Conservation (phyloP, 2,329 filamentous ascomycete genomes). For the Plectosphaerella cucumerina region DNA sequence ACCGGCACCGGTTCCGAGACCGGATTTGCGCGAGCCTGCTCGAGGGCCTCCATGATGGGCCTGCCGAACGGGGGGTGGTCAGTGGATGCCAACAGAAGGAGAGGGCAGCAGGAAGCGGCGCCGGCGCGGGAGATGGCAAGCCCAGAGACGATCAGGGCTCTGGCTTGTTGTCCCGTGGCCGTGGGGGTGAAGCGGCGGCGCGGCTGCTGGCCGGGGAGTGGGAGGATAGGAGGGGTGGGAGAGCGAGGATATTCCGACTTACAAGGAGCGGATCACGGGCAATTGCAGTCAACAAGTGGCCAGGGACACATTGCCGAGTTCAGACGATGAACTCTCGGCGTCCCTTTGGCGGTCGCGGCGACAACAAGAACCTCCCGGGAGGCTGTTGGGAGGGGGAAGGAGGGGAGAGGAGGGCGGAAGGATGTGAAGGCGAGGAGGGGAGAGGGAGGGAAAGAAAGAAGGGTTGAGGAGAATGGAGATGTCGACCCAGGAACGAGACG, state of each 20-base stretch:
- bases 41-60: constrained; percentile 28
- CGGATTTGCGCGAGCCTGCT: constrained; percentile 17
- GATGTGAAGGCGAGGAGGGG: constrained; percentile 3
- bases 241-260: neutral
- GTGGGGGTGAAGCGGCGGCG: constrained; percentile 22
- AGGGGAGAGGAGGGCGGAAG: constrained; percentile 1
- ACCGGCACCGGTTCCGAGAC: constrained; percentile 15
- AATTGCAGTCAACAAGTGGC: constrained; percentile 1
- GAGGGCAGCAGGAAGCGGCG: neutral
- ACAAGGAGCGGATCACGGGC: constrained; percentile 1
- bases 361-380: neutral
- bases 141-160: too few relatives aligned
- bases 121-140: neutral
- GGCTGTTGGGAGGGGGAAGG: neutral
- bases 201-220: neutral
- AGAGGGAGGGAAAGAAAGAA: constrained; percentile 3
- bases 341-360: neutral
- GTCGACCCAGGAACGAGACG: neutral
- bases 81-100: constrained; percentile 5
- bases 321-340: neutral
- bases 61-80: neutral
- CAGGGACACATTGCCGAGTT: constrained; percentile 2
- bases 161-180: too few relatives aligned
- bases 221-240: neutral
- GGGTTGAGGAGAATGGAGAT: neutral